A percentile compares a stretch with the other conserved stretches of the same genome.
Evolutionary conservation across 169 alveolate species (phyloP).

Genomic region (Cryptosporidium xiaoi): DNA sequence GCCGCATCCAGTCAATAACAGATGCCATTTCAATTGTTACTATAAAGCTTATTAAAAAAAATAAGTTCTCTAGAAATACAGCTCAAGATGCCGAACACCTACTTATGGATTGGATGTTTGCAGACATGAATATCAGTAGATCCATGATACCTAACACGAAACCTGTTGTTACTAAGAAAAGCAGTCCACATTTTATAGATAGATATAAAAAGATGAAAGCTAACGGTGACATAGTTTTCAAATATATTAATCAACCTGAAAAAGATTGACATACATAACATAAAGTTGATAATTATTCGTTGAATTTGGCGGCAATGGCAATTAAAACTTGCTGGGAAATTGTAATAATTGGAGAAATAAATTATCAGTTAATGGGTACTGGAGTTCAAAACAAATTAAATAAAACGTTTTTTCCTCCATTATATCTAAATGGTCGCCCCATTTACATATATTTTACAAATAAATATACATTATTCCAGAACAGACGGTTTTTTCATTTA

Average conservation of each 20-base stretch:
- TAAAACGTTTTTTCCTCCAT: no score
- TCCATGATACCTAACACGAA: slow-evolving; percentile 36
- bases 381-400: no score
- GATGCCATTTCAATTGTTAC: slow-evolving; percentile 58
- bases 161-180: slow-evolving; percentile 46
- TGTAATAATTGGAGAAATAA: no score
- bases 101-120: slow-evolving; percentile 59
- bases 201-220: slow-evolving; percentile 32
- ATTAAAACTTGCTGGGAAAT: no score
- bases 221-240: not conserved
- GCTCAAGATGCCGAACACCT: slow-evolving; percentile 66
- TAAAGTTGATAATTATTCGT: no score
- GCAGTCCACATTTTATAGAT: slow-evolving; percentile 48
- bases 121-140: slow-evolving; percentile 32
- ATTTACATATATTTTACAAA: no score
- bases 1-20: slow-evolving; percentile 63
- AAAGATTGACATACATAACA: no score
- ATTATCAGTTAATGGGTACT: no score
- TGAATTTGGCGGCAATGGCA: no score
- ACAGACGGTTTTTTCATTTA: no score
- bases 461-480: no score
- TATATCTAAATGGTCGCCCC: no score
- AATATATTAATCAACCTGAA: not conserved
- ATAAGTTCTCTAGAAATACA: slow-evolving; percentile 9
- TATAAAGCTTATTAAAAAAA: slow-evolving; percentile 35